phyloP scores from a whole-genome alignment of 2,329 filamentous ascomycete genomes.

The Fusarium bactridioides region DNA sequence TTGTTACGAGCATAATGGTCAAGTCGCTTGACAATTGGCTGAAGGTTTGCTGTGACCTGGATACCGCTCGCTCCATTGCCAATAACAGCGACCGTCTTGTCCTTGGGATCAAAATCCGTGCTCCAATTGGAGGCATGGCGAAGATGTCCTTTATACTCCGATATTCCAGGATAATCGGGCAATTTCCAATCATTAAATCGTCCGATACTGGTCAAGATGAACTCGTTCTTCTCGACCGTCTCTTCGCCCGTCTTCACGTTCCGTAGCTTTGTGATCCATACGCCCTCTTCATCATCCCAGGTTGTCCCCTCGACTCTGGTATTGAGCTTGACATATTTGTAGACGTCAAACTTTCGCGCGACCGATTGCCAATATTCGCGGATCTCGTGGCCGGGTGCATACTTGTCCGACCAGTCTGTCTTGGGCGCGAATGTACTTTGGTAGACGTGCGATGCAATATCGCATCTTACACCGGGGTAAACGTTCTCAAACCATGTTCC shows the following conservation, averaged over 20 bases:
- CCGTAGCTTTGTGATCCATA: constrained; percentile 63
- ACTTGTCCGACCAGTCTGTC: constrained; percentile 73
- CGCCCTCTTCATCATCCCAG: constrained; percentile 62
- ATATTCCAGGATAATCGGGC: constrained; percentile 66
- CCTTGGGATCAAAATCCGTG: constrained; percentile 55
- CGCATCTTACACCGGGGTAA: constrained; percentile 73
- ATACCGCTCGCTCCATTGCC: constrained; percentile 71
- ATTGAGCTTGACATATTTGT: constrained; percentile 63
- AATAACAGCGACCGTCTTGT: constrained; percentile 65
- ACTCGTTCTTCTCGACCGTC: constrained; percentile 61
- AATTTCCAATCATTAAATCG: constrained; percentile 72
- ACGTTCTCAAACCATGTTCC: constrained; percentile 64
- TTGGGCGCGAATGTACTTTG: constrained; percentile 74
- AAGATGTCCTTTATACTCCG: constrained; percentile 62
- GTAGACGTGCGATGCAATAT: constrained; percentile 75
- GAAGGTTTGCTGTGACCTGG: constrained; percentile 63
- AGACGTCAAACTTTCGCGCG: constrained; percentile 70
- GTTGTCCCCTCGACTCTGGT: constrained; percentile 62
- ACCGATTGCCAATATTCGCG: constrained; percentile 70
- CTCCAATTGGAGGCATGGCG: constrained; percentile 71
- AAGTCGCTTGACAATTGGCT: constrained; percentile 57
- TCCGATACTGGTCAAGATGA: constrained; percentile 70
- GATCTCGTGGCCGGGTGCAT: constrained; percentile 73
- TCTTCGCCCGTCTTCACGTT: constrained; percentile 50
- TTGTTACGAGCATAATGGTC: constrained; percentile 71